Conservation (phyloP, 139 green algal species). For the Yamagishiella unicocca region DNA sequence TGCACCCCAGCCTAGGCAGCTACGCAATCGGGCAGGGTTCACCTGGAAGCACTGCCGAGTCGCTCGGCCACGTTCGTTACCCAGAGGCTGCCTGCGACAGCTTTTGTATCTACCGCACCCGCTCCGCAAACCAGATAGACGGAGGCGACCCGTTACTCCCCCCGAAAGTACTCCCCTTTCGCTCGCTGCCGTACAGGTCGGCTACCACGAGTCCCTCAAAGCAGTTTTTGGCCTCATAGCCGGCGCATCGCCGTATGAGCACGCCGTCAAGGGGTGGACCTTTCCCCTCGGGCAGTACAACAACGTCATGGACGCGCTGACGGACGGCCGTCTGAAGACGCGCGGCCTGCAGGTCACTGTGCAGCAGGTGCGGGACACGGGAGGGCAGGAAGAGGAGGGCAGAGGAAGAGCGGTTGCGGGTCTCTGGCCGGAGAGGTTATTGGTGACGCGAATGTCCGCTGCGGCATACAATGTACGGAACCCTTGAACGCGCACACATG, state of each 20-base stretch:
- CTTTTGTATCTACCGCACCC: neutral
- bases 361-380: neutral
- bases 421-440: neutral
- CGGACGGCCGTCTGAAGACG: neutral
- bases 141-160: too few relatives aligned
- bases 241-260: neutral
- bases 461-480: neutral
- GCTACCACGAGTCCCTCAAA: conserved; percentile 11
- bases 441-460: neutral
- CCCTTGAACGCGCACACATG: neutral
- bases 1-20: too few relatives aligned
- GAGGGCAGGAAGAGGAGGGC: too few relatives aligned
- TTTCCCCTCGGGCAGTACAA: conserved; percentile 29
- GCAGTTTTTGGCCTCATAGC: neutral
- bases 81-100: neutral
- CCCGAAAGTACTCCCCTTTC: neutral
- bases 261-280: neutral
- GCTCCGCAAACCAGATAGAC: neutral
- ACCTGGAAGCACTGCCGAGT: neutral
- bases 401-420: too few relatives aligned
- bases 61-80: neutral
- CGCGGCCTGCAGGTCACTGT: neutral
- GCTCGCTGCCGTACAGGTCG: neutral
- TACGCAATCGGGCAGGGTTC: too few relatives aligned
- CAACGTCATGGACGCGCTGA: neutral